Conservation (phyloP, 2,329 filamentous ascomycete species). For the Microascus cirrosus region DNA sequence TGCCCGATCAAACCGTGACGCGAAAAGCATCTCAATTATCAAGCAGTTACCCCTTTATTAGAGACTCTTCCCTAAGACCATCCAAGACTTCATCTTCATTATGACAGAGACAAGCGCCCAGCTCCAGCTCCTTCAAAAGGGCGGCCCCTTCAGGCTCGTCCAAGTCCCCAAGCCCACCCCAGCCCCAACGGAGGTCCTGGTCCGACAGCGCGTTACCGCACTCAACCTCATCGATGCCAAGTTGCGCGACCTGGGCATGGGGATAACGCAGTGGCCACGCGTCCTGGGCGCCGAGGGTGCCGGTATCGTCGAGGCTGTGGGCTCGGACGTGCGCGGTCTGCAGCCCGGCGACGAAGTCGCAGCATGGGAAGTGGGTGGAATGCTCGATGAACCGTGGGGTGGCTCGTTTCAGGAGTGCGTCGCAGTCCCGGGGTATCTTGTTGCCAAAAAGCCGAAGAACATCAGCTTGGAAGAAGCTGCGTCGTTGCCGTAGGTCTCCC, state of each 20-base stretch:
- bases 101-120: background rate
- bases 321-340: background rate
- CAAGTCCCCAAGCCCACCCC: background rate
- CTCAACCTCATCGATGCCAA: background rate
- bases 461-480: background rate
- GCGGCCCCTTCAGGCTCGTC: background rate
- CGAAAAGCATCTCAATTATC: no score
- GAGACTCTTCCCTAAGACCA: no score
- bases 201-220: background rate
- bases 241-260: background rate
- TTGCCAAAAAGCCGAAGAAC: background rate
- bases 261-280: background rate
- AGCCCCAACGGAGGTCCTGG: background rate
- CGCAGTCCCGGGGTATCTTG: background rate
- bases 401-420: background rate
- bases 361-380: background rate
- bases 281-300: background rate
- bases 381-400: no score
- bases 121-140: background rate
- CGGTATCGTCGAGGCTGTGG: background rate
- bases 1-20: background rate
- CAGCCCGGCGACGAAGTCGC: background rate
- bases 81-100: background rate
- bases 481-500: background rate
- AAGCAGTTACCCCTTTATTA: no score